Evolutionary conservation across 139 green algal species (phyloP).

Genomic region (Haematococcus lacustris): DNA sequence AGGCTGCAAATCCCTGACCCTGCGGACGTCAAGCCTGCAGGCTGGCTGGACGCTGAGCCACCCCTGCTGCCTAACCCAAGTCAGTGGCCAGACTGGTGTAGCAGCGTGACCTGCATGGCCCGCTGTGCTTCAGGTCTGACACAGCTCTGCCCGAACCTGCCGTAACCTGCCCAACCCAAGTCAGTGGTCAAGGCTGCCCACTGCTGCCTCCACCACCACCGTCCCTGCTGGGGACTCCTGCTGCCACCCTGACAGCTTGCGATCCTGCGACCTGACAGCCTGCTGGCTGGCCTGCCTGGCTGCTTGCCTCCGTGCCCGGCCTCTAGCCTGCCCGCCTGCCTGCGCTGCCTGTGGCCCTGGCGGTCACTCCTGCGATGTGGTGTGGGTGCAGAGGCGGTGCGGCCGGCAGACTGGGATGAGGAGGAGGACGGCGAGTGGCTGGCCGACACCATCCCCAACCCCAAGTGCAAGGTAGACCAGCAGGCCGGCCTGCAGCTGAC

Average conservation of each 20-base stretch:
- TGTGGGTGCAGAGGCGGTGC: conserved; percentile 44
- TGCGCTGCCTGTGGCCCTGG: no score
- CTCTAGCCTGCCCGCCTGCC: no score
- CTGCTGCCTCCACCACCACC: no score
- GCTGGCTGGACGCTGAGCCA: conserved; percentile 89
- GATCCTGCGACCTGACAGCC: no score
- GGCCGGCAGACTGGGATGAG: conserved; percentile 92
- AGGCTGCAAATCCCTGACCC: conserved; percentile 63
- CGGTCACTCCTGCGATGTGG: neutral
- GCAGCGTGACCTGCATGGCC: neutral
- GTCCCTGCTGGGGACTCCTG: no score
- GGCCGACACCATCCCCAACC: conserved; percentile 68
- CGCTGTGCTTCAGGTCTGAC: no score
- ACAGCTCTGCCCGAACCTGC: no score
- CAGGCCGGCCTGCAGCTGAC: conserved; percentile 36
- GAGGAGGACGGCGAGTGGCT: conserved; percentile 92
- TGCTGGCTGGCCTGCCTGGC: no score
- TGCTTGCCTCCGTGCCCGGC: no score
- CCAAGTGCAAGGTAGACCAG: conserved; percentile 54
- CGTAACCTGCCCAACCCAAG: no score
- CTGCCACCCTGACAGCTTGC: no score
- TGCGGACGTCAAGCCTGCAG: conserved; percentile 74
- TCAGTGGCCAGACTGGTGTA: conserved; percentile 8
- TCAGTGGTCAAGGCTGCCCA: no score
- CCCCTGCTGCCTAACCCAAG: conserved; percentile 62